Evolutionary conservation across 768 basidiomycete species (phyloP).

Genomic region (Russula sp.): DNA sequence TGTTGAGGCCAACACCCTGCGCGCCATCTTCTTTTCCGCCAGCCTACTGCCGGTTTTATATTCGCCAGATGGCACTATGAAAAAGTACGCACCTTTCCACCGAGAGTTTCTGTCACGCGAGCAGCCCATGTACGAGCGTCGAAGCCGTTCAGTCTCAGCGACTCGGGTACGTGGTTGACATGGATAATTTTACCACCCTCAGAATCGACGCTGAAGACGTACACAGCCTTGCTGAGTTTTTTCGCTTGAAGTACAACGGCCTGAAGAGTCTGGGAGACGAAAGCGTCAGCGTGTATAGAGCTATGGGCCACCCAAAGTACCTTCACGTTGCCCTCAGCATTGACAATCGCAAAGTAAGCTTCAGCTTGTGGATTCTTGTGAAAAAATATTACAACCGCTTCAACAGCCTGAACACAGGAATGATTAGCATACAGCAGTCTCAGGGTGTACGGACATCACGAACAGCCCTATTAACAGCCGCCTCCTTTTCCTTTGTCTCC

Average conservation of each 20-base stretch:
- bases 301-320: constrained; percentile 30
- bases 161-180: constrained; percentile 71
- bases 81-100: constrained; percentile 71
- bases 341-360: constrained; percentile 63
- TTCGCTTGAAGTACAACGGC: constrained; percentile 69
- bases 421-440: neutral
- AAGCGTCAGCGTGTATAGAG: neutral
- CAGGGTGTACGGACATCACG: constrained; percentile 18
- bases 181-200: constrained; percentile 75
- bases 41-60: constrained; percentile 42
- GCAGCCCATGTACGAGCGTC: constrained; percentile 88
- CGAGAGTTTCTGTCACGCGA: constrained; percentile 68
- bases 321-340: constrained; percentile 83
- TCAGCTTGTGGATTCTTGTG: constrained; percentile 61
- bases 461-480: constrained; percentile 70
- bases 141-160: constrained; percentile 52
- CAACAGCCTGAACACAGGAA: constrained; percentile 47
- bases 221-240: constrained; percentile 75
- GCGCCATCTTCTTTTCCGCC: constrained; percentile 93
- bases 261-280: constrained; percentile 55
- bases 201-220: constrained; percentile 76
- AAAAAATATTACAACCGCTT: constrained; percentile 66
- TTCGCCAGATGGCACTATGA: neutral
- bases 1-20: constrained; percentile 77
- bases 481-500: constrained; percentile 73